phyloP scores from a whole-genome alignment of 192 early-diverging fungal genomes.

The Entophlyctis luteolus region DNA sequence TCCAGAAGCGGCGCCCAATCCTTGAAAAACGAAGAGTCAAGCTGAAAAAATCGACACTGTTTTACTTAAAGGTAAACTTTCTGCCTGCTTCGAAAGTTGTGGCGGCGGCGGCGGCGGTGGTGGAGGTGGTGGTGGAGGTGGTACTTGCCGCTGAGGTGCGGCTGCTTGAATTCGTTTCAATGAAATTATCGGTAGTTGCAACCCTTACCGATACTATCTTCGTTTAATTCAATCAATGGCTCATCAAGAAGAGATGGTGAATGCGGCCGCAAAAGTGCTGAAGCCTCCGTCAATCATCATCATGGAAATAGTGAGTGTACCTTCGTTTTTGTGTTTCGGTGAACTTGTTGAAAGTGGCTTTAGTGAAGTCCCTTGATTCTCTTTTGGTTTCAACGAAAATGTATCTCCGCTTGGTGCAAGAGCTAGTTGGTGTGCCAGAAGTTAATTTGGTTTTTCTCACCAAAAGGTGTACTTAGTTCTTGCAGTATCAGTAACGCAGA shows the following conservation, averaged over 20 bases:
- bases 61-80: too few species aligned
- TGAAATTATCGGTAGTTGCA: constrained; percentile 25
- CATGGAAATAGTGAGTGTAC: not conserved
- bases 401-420: constrained; percentile 20
- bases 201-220: too few species aligned
- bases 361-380: not conserved
- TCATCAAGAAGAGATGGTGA: constrained; percentile 14
- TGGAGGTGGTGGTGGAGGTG: constrained; percentile 23
- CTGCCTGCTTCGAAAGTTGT: too few species aligned
- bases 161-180: constrained; percentile 23
- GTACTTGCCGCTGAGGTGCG: not conserved
- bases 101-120: constrained; percentile 1
- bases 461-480: not conserved
- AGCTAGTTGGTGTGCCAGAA: not conserved
- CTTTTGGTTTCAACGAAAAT: constrained; percentile 6
- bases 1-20: too few species aligned
- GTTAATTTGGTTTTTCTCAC: not conserved
- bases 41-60: too few species aligned
- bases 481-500: constrained; percentile 16
- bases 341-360: not conserved
- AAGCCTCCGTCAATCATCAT: not conserved
- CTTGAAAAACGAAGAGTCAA: too few species aligned
- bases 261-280: not conserved
- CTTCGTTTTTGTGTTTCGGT: not conserved
- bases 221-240: too few species aligned